Percentiles rank a stretch among this genome's conserved stretches.
Conservation (phyloP, 2,329 filamentous ascomycete genomes). For the Arthrobotrys sphaeroides region DNA sequence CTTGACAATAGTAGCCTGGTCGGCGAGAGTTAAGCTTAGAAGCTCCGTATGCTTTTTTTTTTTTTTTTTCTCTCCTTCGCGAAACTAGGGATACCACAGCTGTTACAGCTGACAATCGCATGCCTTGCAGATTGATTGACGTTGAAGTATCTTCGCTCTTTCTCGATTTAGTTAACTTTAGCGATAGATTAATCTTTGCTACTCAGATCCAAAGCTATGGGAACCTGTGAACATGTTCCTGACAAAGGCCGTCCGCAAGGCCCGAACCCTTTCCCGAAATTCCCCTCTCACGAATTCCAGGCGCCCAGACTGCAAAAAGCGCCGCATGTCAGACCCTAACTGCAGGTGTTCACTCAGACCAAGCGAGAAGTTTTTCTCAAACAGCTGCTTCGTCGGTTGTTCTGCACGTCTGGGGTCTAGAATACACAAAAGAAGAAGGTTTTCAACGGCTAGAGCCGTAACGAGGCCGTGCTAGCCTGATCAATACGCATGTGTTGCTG, state of each 20-base stretch:
- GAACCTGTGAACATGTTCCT: background rate
- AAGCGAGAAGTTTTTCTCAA: background rate
- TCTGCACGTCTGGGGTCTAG: background rate
- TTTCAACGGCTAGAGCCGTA: conserved; percentile 3
- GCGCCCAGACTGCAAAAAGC: background rate
- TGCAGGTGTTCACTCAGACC: background rate
- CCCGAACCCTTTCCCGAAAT: no score
- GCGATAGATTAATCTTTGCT: background rate
- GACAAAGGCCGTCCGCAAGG: background rate
- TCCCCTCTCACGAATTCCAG: no score
- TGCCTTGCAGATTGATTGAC: background rate
- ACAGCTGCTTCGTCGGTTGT: background rate
- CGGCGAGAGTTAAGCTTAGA: background rate
- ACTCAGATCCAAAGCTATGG: background rate
- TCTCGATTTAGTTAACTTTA: background rate
- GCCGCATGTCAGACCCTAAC: background rate
- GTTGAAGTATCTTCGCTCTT: conserved; percentile 5
- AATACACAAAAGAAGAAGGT: conserved; percentile 9
- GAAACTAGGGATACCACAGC: background rate
- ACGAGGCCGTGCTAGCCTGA: background rate
- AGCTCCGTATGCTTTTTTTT: background rate
- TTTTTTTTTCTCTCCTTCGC: background rate
- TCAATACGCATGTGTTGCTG: no score
- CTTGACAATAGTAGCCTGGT: background rate
- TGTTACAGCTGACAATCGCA: background rate